Evolutionary conservation across 306 rosid species (phyloP).

Genomic region (Castanea mollissima): DNA sequence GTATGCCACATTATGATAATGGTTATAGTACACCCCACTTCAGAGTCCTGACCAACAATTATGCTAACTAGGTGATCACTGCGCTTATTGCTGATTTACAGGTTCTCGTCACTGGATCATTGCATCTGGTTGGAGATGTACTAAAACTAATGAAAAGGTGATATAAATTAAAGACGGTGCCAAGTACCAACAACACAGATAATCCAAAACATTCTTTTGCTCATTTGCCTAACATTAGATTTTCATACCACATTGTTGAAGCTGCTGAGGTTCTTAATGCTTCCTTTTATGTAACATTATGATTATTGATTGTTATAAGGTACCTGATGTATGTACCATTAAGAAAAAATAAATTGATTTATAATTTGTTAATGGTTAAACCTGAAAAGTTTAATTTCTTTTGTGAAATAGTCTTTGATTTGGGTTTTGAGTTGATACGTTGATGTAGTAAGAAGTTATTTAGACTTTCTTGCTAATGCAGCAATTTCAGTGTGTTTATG

Average conservation of each 20-base stretch:
- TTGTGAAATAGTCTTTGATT: not conserved
- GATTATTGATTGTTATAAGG: not conserved
- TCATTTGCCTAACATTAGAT: not conserved
- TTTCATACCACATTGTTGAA: slow-evolving; percentile 8
- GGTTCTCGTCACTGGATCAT: slow-evolving; percentile 83
- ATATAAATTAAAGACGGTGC: not conserved
- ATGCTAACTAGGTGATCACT: not conserved
- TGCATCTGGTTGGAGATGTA: slow-evolving; percentile 68
- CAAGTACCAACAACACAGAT: not conserved
- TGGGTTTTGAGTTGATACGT: not conserved
- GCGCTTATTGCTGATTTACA: slow-evolving; percentile 22
- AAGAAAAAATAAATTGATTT: not conserved
- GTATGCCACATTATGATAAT: not conserved
- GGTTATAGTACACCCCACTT: not conserved
- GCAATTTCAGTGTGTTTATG: not conserved
- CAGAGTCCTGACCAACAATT: not conserved
- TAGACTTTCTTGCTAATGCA: not conserved
- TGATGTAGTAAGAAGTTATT: not conserved
- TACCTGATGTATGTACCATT: not conserved
- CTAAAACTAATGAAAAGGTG: slow-evolving; percentile 44
- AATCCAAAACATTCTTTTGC: slow-evolving; percentile 14
- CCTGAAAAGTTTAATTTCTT: not conserved
- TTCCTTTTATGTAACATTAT: not conserved
- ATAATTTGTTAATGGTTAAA: not conserved
- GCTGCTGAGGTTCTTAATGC: not conserved